Base-by-base conservation (phyloP, 768 basidiomycete species). In the Gelatoporia subvermispora region DNA sequence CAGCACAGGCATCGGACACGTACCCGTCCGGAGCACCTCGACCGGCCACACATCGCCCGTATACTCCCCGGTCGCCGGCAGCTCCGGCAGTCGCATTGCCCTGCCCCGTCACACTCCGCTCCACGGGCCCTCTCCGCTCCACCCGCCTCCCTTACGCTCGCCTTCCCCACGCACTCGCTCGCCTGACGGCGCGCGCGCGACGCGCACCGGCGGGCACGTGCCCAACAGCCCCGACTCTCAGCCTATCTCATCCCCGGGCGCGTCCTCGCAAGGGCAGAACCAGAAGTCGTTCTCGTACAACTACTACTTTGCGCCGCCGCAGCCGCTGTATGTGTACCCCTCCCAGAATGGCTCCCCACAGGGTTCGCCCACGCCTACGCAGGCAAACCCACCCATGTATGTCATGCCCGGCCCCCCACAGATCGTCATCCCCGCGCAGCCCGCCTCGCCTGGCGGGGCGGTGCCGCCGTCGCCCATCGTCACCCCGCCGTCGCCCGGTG, bases 261-360 rank as follows among this genome's bases (percentile, higher is more conserved):
- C 52, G 35, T 58, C 56, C 7, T 57, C 57, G 15, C 57, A 53
- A 41, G 54, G 55, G 8, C 51, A 59, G 16, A 56, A 54, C 13
- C 52, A 53, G 34, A 57, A 61, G 16, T 36, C 50, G 43, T 41
- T 47, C 44, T 56, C 61, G 37, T 54, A 53, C 51, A 53, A 43
- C 51, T 56, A 60, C 43, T 56, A 60, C 50, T 58, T 54, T 24
- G 36, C 56, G 20, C 45, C 52, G n/a, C 53, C 55, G 16, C 55
- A 56, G 43, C 54, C 57, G 28, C 38, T 58, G 11, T 54, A 56
- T 48, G 50, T 58, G 10, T 56, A 58, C 39, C 55, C 48, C 23
- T 52, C 55, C 39, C 43, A 50, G 35, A 47, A 49, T 48, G 40
- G 45, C 22, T 28, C 44, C n/a, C 51, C 52, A n/a, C 24, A 46